Evolutionary conservation across 768 basidiomycete species (phyloP), one percentile per base, ranked within the genome.

Genomic region (Naganishia vaughanmartiniae): DNA sequence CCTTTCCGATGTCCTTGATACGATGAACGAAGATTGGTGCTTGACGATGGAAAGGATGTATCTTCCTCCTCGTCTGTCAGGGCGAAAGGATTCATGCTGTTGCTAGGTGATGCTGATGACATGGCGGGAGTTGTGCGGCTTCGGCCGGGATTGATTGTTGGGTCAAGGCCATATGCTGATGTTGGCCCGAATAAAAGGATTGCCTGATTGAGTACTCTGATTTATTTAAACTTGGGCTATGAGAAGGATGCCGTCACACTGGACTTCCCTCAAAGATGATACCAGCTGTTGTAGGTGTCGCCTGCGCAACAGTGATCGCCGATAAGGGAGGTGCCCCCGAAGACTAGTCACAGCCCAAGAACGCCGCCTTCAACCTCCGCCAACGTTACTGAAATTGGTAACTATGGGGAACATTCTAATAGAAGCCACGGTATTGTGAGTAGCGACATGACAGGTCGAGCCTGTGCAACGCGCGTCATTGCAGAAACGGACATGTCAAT

Each of bases 71-170:
- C 42, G 33, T 63, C 60, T 24, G 42, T 63, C 39, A 46, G 15
- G 24, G 60, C 39, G 42, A 63, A 63, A 34, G 60, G 60, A 24
- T 63, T 63, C 60, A 63, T 63, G 60, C 60, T 63, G 60, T 63
- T 63, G 15, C 60, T 63, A n/a, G 60, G 60, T 24, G 60, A 63
- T 45, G 60, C 60, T 63, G 60, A 63, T 26, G 60, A 63, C 60
- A 63, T 63, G 31, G 60, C 42, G 60, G 39, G 1, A 26, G 21
- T 19, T 24, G n/a, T 63, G 24, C 24, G 39, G 60, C n/a, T 24
- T 17, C 34, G 57, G 36, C 57, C n/a, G 14, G 24, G 42, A 14
- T 21, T 63, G 42, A n/a, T 19, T 15, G 30, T 28, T 39, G 26
- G 42, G 34, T 39, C 14, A 14, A 12, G 57, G 2, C 15, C n/a